phyloP scores from a whole-genome alignment of 192 early-diverging fungal species.

The Dissophora ornata region DNA sequence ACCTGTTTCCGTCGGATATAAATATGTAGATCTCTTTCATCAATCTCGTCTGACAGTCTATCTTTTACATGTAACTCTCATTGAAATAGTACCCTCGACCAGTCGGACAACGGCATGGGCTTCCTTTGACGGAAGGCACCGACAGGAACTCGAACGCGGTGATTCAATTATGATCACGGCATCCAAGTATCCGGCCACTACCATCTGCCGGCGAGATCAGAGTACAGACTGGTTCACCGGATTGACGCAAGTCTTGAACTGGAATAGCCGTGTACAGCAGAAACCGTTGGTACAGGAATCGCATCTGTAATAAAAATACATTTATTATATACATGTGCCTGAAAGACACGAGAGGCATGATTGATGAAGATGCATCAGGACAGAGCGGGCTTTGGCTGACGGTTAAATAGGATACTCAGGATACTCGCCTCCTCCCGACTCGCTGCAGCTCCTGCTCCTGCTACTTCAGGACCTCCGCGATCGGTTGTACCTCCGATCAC shows the following conservation, averaged over 20 bases:
- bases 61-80: background rate
- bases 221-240: conserved; percentile 90
- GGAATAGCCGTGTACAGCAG: conserved; percentile 91
- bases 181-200: conserved; percentile 86
- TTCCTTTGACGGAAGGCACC: conserved; percentile 90
- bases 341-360: too few relatives aligned
- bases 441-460: background rate
- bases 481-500: conserved; percentile 28
- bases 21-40: background rate
- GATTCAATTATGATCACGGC: conserved; percentile 88
- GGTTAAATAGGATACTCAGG: conserved; percentile 35
- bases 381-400: conserved; percentile 19
- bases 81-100: conserved; percentile 29
- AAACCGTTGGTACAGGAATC: conserved; percentile 68
- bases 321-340: too few relatives aligned
- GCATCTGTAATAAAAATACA: conserved; percentile 17
- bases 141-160: conserved; percentile 81
- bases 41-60: too few relatives aligned
- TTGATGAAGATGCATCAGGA: conserved; percentile 5
- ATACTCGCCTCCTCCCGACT: conserved; percentile 3
- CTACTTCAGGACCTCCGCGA: conserved; percentile 6
- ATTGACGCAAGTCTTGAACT: conserved; percentile 83
- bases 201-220: conserved; percentile 76
- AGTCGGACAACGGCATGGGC: conserved; percentile 87
- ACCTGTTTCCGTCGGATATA: background rate